phyloP scores from a whole-genome alignment of 2,329 filamentous ascomycete species.

The Calonectria pseudoreteaudii region DNA sequence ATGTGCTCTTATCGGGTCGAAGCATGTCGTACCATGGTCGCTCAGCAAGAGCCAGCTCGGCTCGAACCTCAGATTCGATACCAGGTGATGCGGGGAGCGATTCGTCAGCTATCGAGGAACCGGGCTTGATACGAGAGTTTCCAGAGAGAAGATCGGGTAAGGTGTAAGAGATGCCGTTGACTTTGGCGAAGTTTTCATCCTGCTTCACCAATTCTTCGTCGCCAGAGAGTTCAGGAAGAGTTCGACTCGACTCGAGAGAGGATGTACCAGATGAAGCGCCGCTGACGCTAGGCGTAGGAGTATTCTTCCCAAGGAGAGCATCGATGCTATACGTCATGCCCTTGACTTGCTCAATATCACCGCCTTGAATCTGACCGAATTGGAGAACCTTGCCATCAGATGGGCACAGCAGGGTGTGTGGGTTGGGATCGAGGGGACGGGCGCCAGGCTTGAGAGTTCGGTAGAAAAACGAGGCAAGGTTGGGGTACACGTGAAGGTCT shows the following conservation, averaged over 20 bases:
- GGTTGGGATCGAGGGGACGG: conserved; percentile 85
- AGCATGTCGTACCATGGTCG: conserved; percentile 78
- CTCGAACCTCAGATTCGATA: conserved; percentile 86
- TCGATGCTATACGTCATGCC: conserved; percentile 98
- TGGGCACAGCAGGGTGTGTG: conserved; percentile 85
- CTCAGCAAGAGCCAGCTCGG: conserved; percentile 81
- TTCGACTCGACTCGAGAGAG: conserved; percentile 37
- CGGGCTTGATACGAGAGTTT: conserved; percentile 55
- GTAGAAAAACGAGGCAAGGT: conserved; percentile 97
- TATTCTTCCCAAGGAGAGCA: conserved; percentile 82
- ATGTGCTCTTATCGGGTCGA: conserved; percentile 71
- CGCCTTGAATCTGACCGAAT: conserved; percentile 90
- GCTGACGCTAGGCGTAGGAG: conserved; percentile 66
- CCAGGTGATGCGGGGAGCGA: conserved; percentile 72
- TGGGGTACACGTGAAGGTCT: conserved; percentile 90
- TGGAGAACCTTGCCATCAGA: conserved; percentile 93
- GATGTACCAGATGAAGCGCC: conserved; percentile 42
- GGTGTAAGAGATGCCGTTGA: conserved; percentile 97
- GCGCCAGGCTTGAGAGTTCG: conserved; percentile 90
- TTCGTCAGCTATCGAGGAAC: conserved; percentile 74
- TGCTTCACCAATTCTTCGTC: conserved; percentile 77
- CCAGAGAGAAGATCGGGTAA: conserved; percentile 90
- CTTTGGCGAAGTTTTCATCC: conserved; percentile 91
- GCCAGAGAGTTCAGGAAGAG: conserved; percentile 51
- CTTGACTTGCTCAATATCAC: conserved; percentile 98